Base-by-base conservation (phyloP, 345 rosid species). In the Murraya koenigii region DNA sequence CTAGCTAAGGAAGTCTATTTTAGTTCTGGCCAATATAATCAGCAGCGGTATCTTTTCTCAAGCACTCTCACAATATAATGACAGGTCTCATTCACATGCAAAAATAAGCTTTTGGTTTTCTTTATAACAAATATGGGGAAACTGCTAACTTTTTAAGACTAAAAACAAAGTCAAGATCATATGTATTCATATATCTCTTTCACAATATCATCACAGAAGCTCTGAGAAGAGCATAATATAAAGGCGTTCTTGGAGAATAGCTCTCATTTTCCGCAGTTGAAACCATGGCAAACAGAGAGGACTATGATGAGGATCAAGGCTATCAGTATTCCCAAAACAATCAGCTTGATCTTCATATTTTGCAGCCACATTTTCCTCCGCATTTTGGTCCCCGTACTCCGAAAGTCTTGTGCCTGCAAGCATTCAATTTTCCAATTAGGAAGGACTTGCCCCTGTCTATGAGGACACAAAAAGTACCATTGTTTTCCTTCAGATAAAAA, bases 341-440 rank as follows among this genome's bases (percentile, higher is more conserved):
- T 85, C 76, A 85, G 80, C 83, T 85, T 83, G 69, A 83, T 77
- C 79, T 83, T 85, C 86, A 85, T 85, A 59, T 85, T 85, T 72
- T 85, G 88, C 73, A 85, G 73, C 86, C 88, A 85, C 88, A 85
- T 85, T 75, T 83, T 85, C 76, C 88, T 77, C 66, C 86, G 71
- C 61, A 85, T 85, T 71, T 83, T 75, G 9, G 84, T 83, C 23
- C 88, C 86, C 0, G 81, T 55, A 63, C 58, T 65, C 47, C 84
- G 80, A 33, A 85, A 85, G 60, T 85, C 84, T 66, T 85, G 88
- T 28, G 88, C 88, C 88, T 85, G 79, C 47, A 36, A 71, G 6
- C 20, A 28, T 35, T 39, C 2, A 39, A 49, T 39, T 35, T 70
- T n/a, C n/a, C 41, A 52, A 35, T 69, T 19, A 36, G 26, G 2